phyloP scores from a whole-genome alignment of 306 rosid genomes.

The Quercus engelmannii region DNA sequence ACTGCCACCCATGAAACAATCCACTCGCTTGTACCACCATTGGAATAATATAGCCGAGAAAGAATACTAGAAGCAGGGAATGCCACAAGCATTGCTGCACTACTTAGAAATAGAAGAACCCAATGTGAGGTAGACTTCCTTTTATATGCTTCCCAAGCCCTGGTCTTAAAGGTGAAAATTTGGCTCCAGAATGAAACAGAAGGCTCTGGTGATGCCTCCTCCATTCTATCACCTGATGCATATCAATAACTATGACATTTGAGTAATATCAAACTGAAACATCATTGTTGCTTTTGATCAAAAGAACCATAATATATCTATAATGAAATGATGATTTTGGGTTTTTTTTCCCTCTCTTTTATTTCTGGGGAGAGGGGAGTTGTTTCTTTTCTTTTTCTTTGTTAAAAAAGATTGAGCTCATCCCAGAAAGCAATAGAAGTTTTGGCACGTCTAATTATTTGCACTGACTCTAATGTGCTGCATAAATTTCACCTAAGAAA shows the following conservation, averaged over 20 bases:
- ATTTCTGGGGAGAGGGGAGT: neutral
- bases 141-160: slow-evolving; percentile 44
- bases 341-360: too few species aligned
- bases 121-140: slow-evolving; percentile 70
- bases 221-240: slow-evolving; percentile 44
- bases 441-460: neutral
- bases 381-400: neutral
- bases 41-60: slow-evolving; percentile 70
- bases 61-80: slow-evolving; percentile 90
- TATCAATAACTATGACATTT: neutral
- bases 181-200: slow-evolving; percentile 37
- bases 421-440: neutral
- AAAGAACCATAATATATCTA: neutral
- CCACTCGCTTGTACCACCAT: slow-evolving; percentile 93
- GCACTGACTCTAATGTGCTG: neutral
- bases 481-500: neutral
- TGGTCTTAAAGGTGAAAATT: slow-evolving; percentile 32
- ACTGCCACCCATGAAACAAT: slow-evolving; percentile 93
- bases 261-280: neutral
- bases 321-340: neutral
- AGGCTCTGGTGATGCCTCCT: slow-evolving; percentile 30
- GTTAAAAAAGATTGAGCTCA: neutral
- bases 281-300: neutral
- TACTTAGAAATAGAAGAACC: slow-evolving; percentile 69
- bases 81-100: slow-evolving; percentile 75